Evolutionary conservation across 2,329 filamentous ascomycete species (phyloP).

Genomic region (Cordyceps tenuipes): DNA sequence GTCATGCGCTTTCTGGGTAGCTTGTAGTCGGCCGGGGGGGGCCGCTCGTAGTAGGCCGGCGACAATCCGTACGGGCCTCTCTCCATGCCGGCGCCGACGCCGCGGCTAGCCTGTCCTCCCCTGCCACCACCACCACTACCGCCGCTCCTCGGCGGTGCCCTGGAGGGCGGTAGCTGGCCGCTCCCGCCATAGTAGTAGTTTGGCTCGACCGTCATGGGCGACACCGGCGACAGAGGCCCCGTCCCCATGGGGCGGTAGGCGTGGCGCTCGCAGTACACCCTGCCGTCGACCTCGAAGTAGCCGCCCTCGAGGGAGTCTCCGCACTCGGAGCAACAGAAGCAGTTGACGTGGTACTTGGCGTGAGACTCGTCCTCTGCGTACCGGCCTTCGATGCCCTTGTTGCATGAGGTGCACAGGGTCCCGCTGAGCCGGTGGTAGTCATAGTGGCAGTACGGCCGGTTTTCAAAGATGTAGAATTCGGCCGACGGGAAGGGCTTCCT

Average conservation of each 20-base stretch:
- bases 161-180: not conserved
- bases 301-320: constrained; percentile 66
- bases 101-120: constrained; percentile 2
- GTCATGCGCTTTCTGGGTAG: constrained; percentile 51
- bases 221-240: not conserved
- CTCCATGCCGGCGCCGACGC: constrained; percentile 11
- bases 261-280: constrained; percentile 79
- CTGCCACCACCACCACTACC: constrained; percentile 2
- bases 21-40: constrained; percentile 28
- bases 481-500: constrained; percentile 71
- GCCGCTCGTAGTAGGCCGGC: constrained; percentile 31
- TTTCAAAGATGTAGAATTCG: constrained; percentile 85
- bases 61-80: constrained; percentile 16
- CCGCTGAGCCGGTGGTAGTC: constrained; percentile 91
- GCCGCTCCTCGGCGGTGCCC: not conserved
- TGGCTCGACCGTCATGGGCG: constrained; percentile 1
- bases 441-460: constrained; percentile 81
- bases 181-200: not conserved
- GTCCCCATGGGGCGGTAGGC: constrained; percentile 51
- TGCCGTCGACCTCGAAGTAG: constrained; percentile 81
- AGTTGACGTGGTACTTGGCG: constrained; percentile 78
- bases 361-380: constrained; percentile 76
- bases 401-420: constrained; percentile 73
- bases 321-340: constrained; percentile 79
- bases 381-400: constrained; percentile 82